Percentiles rank a stretch among this genome's conserved stretches.
Conservation (phyloP, 495 filamentous ascomycete species). For the Thozetella sp. region DNA sequence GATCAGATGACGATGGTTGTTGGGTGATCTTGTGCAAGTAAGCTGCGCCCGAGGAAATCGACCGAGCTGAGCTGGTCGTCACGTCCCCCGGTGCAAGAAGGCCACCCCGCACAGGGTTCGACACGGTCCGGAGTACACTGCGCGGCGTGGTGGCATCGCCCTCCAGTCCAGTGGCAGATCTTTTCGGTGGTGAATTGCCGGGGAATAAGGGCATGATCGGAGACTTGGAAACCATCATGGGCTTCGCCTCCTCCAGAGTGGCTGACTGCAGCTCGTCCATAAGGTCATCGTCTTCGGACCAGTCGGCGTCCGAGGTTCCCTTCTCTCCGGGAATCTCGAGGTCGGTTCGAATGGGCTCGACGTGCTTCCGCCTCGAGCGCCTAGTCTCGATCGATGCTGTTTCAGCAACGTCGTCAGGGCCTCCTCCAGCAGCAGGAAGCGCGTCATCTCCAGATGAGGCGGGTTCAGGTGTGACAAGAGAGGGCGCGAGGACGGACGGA, state of each 20-base stretch:
- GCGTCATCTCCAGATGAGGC: constrained; percentile 7
- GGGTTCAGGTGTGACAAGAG: not conserved
- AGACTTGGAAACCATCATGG: constrained; percentile 82
- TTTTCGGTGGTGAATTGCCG: constrained; percentile 30
- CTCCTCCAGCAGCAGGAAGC: constrained; percentile 3
- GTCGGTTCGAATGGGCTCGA: constrained; percentile 60
- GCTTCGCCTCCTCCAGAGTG: constrained; percentile 80
- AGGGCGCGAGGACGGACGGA: constrained; percentile 14
- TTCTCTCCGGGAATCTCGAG: constrained; percentile 39
- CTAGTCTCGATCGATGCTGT: constrained; percentile 18
- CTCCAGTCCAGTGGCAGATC: constrained; percentile 20
- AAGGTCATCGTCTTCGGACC: constrained; percentile 81
- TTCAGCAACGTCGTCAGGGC: constrained; percentile 12
- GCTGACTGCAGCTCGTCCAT: constrained; percentile 88
- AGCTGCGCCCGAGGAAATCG: constrained; percentile 47
- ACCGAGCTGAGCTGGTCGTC: constrained; percentile 36
- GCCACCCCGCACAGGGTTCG: constrained; percentile 47
- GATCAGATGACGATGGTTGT: constrained; percentile 36
- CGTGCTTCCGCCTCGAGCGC: constrained; percentile 44
- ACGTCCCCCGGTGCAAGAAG: constrained; percentile 39
- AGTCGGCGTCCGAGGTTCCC: constrained; percentile 63
- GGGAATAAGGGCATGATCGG: constrained; percentile 71
- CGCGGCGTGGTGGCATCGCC: constrained; percentile 17
- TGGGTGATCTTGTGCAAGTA: constrained; percentile 48
- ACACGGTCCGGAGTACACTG: constrained; percentile 37